Evolutionary conservation across 768 basidiomycete species (phyloP).

Genomic region (Rhodotorula kratochvilovae): DNA sequence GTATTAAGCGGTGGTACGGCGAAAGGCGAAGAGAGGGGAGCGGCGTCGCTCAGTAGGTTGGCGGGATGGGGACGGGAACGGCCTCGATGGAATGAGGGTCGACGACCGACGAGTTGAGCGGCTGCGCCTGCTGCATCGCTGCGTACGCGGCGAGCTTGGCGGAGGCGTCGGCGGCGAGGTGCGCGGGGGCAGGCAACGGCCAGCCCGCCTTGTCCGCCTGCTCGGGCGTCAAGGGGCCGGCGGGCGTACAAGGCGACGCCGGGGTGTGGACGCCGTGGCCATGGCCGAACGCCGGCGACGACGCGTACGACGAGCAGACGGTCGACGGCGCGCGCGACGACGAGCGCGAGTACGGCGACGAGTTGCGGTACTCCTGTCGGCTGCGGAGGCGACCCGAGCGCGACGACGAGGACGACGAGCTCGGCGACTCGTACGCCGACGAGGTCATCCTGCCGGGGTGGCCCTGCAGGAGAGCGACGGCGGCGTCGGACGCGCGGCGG

Average conservation of each 20-base stretch:
- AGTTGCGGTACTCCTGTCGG: constrained; percentile 13
- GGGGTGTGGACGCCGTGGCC: constrained; percentile 29
- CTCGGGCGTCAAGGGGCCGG: constrained; percentile 33
- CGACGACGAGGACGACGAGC: constrained; percentile 8
- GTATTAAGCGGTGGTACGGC: background rate
- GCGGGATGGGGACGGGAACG: background rate
- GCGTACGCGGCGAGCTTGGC: constrained; percentile 15
- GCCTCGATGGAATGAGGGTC: background rate
- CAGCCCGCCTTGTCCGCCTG: constrained; percentile 16
- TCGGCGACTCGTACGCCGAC: background rate
- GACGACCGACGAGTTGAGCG: constrained; percentile 9
- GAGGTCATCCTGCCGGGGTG: background rate
- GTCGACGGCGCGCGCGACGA: constrained; percentile 28
- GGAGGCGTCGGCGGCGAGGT: background rate
- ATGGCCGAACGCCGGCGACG: constrained; percentile 19
- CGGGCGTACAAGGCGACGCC: constrained; percentile 23
- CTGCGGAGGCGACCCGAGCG: constrained; percentile 4
- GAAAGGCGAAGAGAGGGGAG: background rate
- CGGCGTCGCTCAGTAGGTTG: background rate
- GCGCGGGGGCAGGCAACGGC: background rate
- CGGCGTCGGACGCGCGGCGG: constrained; percentile 41
- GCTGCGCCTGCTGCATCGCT: background rate
- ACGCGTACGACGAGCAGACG: constrained; percentile 27
- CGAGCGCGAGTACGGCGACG: constrained; percentile 30
- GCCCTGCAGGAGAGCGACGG: constrained; percentile 40